phyloP scores from a whole-genome alignment of 1,284 basidiomycete genomes.

The Wallemia mellicola region DNA sequence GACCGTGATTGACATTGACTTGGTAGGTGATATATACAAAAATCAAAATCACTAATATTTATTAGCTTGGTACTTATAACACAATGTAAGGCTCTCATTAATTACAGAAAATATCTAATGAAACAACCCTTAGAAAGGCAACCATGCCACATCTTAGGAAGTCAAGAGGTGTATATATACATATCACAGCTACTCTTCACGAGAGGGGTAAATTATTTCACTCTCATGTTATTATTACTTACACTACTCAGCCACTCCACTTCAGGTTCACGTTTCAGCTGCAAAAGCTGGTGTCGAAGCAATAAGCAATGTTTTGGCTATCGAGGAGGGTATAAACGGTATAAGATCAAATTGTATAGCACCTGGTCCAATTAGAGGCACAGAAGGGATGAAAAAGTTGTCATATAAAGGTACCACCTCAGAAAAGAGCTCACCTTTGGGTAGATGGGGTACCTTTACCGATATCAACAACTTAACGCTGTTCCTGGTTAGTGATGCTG shows the following conservation, averaged over 20 bases:
- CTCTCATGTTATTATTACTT: neutral
- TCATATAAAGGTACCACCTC: slow-evolving; percentile 17
- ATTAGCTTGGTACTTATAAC: slow-evolving; percentile 62
- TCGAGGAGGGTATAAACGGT: slow-evolving; percentile 83
- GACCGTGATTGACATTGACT: slow-evolving; percentile 82
- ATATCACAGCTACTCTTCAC: slow-evolving; percentile 72
- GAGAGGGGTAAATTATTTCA: slow-evolving; percentile 29
- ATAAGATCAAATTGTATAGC: slow-evolving; percentile 76
- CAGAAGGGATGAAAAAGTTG: slow-evolving; percentile 55
- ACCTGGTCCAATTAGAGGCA: slow-evolving; percentile 40
- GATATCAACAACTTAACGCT: neutral
- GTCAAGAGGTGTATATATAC: slow-evolving; percentile 53
- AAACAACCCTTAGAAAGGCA: slow-evolving; percentile 26
- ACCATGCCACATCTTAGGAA: slow-evolving; percentile 41
- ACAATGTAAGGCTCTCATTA: slow-evolving; percentile 25
- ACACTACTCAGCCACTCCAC: slow-evolving; percentile 31
- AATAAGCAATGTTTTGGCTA: slow-evolving; percentile 46
- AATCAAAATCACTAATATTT: neutral
- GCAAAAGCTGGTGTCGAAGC: slow-evolving; percentile 89
- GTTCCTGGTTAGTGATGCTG: neutral
- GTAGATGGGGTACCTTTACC: neutral
- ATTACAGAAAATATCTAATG: neutral
- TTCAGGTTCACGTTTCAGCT: slow-evolving; percentile 72
- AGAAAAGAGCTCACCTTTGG: neutral
- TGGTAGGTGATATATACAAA: slow-evolving; percentile 26